Base-by-base conservation (phyloP, 2,329 filamentous ascomycete species). In the Sporothrix brasiliensis region DNA sequence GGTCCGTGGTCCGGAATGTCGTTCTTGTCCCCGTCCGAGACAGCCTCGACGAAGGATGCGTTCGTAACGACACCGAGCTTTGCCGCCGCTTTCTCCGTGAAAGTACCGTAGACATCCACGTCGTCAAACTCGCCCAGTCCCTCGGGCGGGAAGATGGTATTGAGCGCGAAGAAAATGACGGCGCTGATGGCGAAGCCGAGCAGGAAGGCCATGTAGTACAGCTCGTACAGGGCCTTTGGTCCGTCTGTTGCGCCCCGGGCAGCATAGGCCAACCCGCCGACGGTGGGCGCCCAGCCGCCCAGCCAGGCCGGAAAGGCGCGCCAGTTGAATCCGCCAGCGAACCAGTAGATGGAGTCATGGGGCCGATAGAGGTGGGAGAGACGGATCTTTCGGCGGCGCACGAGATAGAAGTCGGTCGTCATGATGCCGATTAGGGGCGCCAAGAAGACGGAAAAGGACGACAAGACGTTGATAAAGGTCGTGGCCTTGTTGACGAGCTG, bases 391-490 rank as follows among this genome's bases (percentile, higher is more conserved):
- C 77, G 72, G 47, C 76, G 77, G 7, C 79, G 74, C 7, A 82
- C 72, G 6, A 82, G 11, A 68, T 78, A 70, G 50, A 70, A 74
- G 53, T 73, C 73, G 69, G 60, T 54, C 5, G 60, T 24, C 69
- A 73, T 73, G 67, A 74, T 70, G 34, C 73, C 73, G 47, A 70
- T 71, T 21, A 74, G 63, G 60, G 73, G 68, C 68, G 72, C 65
- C 13, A 74, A 50, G 27, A 74, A 74, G 13, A 73, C 72, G 11
- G 71, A 78, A 73, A 82, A 86, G 1, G 78, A 80, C 6, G 76
- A 79, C 19, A 86, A 75, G 1, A 85, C 83, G 30, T 76, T 79
- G 72, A 85, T 80, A 76, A 86, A 85, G 0, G 80, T 81, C 11
- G 78, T 76, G 1, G 84, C 82, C 0, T 78, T 80, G 9, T 80